Evolutionary conservation across 495 filamentous ascomycete genomes (phyloP), one percentile per base, ranked within the genome.

Genomic region (Aspergillus nidulans): DNA sequence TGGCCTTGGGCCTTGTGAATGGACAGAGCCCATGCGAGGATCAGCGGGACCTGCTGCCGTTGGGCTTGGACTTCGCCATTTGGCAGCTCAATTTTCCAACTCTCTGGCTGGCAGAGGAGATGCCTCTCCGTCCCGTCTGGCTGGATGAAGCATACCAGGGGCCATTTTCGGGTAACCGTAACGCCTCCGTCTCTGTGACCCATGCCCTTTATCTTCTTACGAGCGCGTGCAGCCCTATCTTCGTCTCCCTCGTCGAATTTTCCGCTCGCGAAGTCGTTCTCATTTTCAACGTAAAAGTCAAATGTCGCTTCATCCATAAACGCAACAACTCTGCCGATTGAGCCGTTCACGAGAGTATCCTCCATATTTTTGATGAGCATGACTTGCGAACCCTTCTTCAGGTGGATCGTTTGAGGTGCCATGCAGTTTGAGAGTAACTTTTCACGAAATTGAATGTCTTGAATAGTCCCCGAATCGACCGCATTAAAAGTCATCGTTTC

Each of bases 341-440:
- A 95, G 4, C 94, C 94, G 59, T 98, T 98, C 53, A 97, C 94
- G 2, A 97, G 82, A 0, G 79, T 82, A 2, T 96, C 92, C 68
- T 98, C 94, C 75, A 96, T 85, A 63, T 98, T 98, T 65, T 98
- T 98, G 78, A 97, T 96, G n/a, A 98, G 72, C 94, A 98, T 97
- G 24, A 98, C 95, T 65, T 97, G 95, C 0, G 91, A 86, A 16
- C 90, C 90, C 60, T 92, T 89, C 70, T 96, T 97, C 40, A 98
- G 76, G 42, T 85, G 80, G 16, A 97, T 81, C 0, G 63, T 57
- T 25, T 78, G 78, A 4, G 94, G 91, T 0, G 92, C 92, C 90
- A 98, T 97, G 83, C 94, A 96, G 65, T 89, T 95, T 2, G 81
- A 62, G 0, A 98, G 77, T 1, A 97, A 71, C 67, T 83, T 92